Evolutionary conservation across 2,329 filamentous ascomycete genomes (phyloP).

Genomic region (Ilyonectria sp.): DNA sequence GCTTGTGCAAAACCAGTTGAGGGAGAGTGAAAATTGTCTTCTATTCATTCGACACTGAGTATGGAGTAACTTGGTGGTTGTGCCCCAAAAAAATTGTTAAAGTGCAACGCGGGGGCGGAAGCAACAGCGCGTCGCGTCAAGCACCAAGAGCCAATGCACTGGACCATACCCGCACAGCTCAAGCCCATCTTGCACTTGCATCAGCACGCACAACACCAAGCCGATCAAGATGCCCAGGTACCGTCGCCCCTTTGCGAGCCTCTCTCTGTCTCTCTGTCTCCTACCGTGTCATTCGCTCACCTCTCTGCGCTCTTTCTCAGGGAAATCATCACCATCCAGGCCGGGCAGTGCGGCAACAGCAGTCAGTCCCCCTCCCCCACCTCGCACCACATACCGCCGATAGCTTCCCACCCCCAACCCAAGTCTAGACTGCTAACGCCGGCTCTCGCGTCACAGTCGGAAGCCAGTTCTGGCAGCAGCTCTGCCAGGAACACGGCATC

Average conservation of each 20-base stretch:
- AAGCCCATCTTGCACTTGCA: neutral
- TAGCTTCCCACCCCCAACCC: conserved; percentile 2
- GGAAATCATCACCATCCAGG: conserved; percentile 99
- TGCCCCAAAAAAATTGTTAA: neutral
- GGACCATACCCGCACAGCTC: conserved; percentile 16
- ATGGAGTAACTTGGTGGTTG: too few species aligned
- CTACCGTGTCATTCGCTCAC: neutral
- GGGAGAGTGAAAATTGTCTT: too few species aligned
- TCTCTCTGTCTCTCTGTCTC: neutral
- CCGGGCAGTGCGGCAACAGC: conserved; percentile 99
- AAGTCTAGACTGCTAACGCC: conserved; percentile 9
- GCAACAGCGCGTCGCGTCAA: conserved; percentile 35
- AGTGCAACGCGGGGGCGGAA: conserved; percentile 35
- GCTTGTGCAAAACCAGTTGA: too few species aligned
- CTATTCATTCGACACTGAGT: too few species aligned
- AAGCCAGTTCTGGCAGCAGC: conserved; percentile 98
- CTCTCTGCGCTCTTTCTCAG: conserved; percentile 60
- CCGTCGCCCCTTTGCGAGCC: neutral
- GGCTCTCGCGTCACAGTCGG: conserved; percentile 76
- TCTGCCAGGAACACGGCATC: conserved; percentile 98
- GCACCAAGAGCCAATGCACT: neutral
- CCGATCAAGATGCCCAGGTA: conserved; percentile 46
- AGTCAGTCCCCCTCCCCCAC: conserved; percentile 73
- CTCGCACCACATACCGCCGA: neutral
- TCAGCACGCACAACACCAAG: conserved; percentile 27